A percentile compares a stretch with the other conserved stretches of the same genome.
Conservation (phyloP, 345 rosid genomes). For the Salix brachista region DNA sequence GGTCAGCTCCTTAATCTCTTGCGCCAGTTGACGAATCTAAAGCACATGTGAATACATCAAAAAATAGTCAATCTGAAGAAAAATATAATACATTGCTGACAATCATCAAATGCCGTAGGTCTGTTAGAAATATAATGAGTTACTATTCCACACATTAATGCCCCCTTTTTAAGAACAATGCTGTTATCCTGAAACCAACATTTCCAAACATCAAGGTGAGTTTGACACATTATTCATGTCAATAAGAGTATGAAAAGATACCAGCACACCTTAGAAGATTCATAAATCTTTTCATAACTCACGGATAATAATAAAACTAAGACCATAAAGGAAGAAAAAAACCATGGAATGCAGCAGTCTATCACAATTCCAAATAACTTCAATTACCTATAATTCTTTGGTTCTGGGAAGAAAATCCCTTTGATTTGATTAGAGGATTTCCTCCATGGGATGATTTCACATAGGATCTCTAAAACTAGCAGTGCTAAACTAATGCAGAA, state of each 20-base stretch:
- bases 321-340: neutral
- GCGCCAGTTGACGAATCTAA: conserved; percentile 76
- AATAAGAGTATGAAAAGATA: neutral
- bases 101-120: neutral
- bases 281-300: neutral
- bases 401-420: neutral
- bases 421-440: neutral
- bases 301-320: neutral
- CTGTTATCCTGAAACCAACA: too few relatives aligned
- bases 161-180: neutral
- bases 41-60: conserved; percentile 5
- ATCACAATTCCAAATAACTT: neutral
- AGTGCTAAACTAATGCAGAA: neutral
- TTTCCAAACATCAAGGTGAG: too few relatives aligned
- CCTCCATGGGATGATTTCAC: neutral
- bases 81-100: neutral
- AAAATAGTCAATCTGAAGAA: neutral
- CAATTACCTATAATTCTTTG: neutral
- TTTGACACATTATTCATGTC: too few relatives aligned
- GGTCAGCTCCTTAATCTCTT: conserved; percentile 82
- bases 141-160: neutral
- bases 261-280: neutral
- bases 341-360: neutral
- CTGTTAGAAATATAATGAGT: neutral
- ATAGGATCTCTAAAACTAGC: neutral